These are phyloP conservation scores for Pseudocercospora cruenta DNA, from an alignment of 2,329 filamentous ascomycete genomes.

Conservation along the genomic window DNA sequence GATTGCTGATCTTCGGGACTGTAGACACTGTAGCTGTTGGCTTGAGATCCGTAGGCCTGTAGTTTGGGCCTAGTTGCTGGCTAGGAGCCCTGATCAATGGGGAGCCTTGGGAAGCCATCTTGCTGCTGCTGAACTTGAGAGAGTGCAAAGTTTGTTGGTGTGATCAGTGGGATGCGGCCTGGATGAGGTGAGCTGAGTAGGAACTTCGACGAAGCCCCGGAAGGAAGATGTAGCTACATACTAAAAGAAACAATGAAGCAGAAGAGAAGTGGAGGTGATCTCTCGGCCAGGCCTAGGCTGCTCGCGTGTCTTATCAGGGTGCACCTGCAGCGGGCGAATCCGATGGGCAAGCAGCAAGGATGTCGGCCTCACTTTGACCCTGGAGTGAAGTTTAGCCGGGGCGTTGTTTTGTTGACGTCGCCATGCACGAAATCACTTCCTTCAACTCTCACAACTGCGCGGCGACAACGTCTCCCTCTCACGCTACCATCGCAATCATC, in stretches of 20 bases:
- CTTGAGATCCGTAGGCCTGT: slow-evolving; percentile 75
- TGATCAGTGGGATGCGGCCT: background rate
- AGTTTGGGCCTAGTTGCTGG: slow-evolving; percentile 77
- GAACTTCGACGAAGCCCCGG: slow-evolving; percentile 4
- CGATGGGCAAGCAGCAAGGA: background rate
- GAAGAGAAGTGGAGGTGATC: slow-evolving; percentile 1
- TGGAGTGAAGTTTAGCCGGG: background rate
- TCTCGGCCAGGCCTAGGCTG: slow-evolving; percentile 4
- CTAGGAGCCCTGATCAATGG: slow-evolving; percentile 45
- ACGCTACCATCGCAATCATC: background rate
- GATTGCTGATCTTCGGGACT: slow-evolving; percentile 78
- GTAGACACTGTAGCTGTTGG: slow-evolving; percentile 76
- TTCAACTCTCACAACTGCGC: background rate
- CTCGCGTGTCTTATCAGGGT: slow-evolving; percentile 18
- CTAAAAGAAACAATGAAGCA: slow-evolving; percentile 5
- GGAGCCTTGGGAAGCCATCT: slow-evolving; percentile 22
- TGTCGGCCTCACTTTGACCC: background rate
- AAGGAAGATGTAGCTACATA: slow-evolving; percentile 12
- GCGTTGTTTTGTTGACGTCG: slow-evolving; percentile 3
- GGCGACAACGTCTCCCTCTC: background rate
- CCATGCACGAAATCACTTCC: background rate
- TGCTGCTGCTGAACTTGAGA: background rate
- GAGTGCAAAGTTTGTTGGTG: background rate
- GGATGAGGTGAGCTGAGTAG: background rate
- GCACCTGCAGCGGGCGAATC: slow-evolving; percentile 4